A percentile compares a stretch with the other conserved stretches of the same genome.
Evolutionary conservation across 2,329 filamentous ascomycete genomes (phyloP).

Genomic region (Botrytis fragariae): DNA sequence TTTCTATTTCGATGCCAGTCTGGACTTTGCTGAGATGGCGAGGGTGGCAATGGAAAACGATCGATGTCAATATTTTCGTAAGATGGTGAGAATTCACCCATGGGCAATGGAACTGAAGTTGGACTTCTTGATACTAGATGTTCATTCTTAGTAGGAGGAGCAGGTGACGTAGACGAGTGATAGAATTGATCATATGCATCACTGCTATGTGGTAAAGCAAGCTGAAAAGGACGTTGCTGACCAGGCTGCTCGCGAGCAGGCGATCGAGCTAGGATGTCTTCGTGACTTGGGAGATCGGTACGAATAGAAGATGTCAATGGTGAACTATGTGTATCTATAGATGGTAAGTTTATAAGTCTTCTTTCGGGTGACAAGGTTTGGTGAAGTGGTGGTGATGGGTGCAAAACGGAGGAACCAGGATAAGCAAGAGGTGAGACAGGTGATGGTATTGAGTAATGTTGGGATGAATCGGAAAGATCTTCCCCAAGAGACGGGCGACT

Average conservation of each 20-base stretch:
- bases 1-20: neutral
- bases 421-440: constrained; percentile 3
- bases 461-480: constrained; percentile 21
- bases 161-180: constrained; percentile 26
- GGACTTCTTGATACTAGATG: neutral
- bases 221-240: constrained; percentile 38
- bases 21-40: neutral
- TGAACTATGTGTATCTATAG: neutral
- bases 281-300: constrained; percentile 26
- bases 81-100: neutral
- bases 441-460: constrained; percentile 16
- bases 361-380: neutral
- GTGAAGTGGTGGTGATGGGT: neutral
- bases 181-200: constrained; percentile 11
- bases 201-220: constrained; percentile 32
- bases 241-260: constrained; percentile 31
- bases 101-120: neutral
- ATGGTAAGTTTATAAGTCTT: constrained; percentile 1
- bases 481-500: constrained; percentile 19
- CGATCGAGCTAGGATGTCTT: constrained; percentile 36
- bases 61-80: constrained; percentile 10
- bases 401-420: neutral
- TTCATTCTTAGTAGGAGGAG: constrained; percentile 21
- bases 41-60: constrained; percentile 15
- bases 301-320: constrained; percentile 17